Percentiles rank a stretch among this genome's conserved stretches.
These are phyloP conservation scores for Syncephalastrum sp. DNA, from an alignment of 371 early-diverging fungal genomes.

Conservation along the genomic window DNA sequence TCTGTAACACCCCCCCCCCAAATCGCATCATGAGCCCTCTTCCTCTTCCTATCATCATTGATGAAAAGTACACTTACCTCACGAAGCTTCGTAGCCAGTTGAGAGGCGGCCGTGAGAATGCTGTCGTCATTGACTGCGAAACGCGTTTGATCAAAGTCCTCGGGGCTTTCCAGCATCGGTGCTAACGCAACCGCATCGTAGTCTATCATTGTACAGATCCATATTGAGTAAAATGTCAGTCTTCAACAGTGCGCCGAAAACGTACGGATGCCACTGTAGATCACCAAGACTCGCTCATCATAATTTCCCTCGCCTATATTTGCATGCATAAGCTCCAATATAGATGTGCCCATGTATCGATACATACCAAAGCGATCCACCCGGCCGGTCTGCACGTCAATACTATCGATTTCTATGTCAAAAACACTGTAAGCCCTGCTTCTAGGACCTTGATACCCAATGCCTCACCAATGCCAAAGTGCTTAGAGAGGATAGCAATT, in stretches of 20 bases:
- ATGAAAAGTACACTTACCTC: slow-evolving; percentile 26
- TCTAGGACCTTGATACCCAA: not conserved
- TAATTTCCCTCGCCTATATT: slow-evolving; percentile 50
- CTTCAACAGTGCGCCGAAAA: not conserved
- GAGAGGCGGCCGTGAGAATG: slow-evolving; percentile 38
- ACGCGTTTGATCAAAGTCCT: slow-evolving; percentile 57
- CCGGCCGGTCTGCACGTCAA: slow-evolving; percentile 59
- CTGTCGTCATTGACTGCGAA: slow-evolving; percentile 36
- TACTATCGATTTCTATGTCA: slow-evolving; percentile 53
- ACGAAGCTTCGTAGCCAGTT: slow-evolving; percentile 40
- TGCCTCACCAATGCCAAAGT: slow-evolving; percentile 49
- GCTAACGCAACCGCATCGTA: slow-evolving; percentile 61
- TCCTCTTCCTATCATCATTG: not conserved
- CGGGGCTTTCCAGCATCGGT: slow-evolving; percentile 39
- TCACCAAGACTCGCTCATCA: slow-evolving; percentile 45
- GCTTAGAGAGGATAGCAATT: slow-evolving; percentile 51
- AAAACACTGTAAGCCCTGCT: not conserved
- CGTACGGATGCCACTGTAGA: slow-evolving; percentile 68
- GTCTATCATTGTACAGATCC: slow-evolving; percentile 25
- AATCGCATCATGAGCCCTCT: not conserved
- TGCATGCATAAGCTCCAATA: not conserved
- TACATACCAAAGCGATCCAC: slow-evolving; percentile 55
- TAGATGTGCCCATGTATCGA: not conserved
- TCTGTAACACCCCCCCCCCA: slow-evolving; percentile 29
- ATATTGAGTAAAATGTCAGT: not conserved